A percentile compares a stretch with the other conserved stretches of the same genome.
Evolutionary conservation across 805 yeast species (phyloP).

Genomic region (Brettanomyces anomalus): DNA sequence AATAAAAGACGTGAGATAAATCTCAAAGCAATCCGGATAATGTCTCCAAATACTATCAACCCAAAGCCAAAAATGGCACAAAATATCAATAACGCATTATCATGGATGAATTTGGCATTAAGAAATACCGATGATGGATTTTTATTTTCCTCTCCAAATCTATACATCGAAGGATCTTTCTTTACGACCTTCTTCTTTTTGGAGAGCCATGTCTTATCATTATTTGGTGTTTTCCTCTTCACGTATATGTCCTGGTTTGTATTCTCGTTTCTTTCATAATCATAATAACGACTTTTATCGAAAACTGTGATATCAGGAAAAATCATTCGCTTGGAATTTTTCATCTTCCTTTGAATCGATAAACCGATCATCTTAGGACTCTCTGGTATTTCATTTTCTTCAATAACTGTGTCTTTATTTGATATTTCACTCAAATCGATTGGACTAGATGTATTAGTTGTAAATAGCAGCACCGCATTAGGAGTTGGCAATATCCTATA

Average conservation of each 20-base stretch:
- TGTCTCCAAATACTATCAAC: slow-evolving; percentile 7
- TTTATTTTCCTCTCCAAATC: slow-evolving; percentile 22
- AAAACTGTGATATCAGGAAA: slow-evolving; percentile 48
- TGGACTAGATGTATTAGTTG: slow-evolving; percentile 29
- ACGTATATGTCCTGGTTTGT: slow-evolving; percentile 18
- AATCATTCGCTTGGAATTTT: slow-evolving; percentile 27
- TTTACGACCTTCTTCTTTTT: slow-evolving; percentile 15
- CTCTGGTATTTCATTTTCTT: slow-evolving; percentile 23
- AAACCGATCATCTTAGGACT: slow-evolving; percentile 24
- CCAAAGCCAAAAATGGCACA: slow-evolving; percentile 5
- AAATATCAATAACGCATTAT: slow-evolving; percentile 38
- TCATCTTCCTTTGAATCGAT: slow-evolving; percentile 20
- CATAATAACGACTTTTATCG: slow-evolving; percentile 40
- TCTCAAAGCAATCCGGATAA: slow-evolving; percentile 4
- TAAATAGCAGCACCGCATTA: slow-evolving; percentile 48
- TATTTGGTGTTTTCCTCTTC: slow-evolving; percentile 6
- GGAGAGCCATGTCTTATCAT: slow-evolving; percentile 24
- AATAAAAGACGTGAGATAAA: neutral
- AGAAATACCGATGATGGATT: slow-evolving; percentile 30
- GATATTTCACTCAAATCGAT: slow-evolving; percentile 13
- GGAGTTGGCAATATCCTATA: slow-evolving; percentile 73
- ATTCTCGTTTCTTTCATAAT: slow-evolving; percentile 44
- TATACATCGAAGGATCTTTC: slow-evolving; percentile 13
- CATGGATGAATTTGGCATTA: slow-evolving; percentile 37
- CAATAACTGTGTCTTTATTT: slow-evolving; percentile 8